phyloP scores from a whole-genome alignment of 495 filamentous ascomycete genomes.

The Daldinia caldariorum region DNA sequence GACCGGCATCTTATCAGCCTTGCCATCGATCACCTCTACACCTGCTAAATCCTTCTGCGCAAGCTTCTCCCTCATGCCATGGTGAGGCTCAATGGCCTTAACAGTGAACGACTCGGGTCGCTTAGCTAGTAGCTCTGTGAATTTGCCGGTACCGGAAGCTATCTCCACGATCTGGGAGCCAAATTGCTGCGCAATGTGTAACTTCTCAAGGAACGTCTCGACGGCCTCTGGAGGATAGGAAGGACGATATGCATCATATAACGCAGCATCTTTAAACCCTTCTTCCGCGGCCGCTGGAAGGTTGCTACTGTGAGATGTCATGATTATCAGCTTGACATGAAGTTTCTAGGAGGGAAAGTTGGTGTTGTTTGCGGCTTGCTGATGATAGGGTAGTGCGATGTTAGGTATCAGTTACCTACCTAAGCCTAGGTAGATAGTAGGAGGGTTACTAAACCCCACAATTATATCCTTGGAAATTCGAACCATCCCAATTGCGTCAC shows the following conservation, averaged over 20 bases:
- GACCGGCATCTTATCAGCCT: constrained; percentile 62
- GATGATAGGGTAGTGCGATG: not conserved
- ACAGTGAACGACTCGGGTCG: constrained; percentile 64
- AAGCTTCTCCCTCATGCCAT: constrained; percentile 66
- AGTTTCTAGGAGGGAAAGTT: constrained; percentile 1
- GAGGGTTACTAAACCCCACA: constrained; percentile 9
- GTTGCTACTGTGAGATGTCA: constrained; percentile 35
- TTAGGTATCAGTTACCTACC: too few relatives aligned
- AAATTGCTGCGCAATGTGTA: constrained; percentile 54
- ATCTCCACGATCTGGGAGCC: constrained; percentile 67
- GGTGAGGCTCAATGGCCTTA: constrained; percentile 70
- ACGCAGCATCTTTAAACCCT: constrained; percentile 66
- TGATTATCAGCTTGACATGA: constrained; percentile 6
- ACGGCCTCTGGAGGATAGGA: constrained; percentile 67
- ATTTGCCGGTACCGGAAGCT: constrained; percentile 73
- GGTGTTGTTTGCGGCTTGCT: not conserved
- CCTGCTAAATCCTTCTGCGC: constrained; percentile 60
- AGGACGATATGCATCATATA: constrained; percentile 70
- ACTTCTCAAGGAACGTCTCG: constrained; percentile 59
- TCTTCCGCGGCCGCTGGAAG: constrained; percentile 47
- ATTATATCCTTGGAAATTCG: not conserved
- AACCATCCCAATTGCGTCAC: constrained; percentile 25
- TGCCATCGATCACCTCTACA: constrained; percentile 63
- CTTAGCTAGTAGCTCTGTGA: constrained; percentile 65
- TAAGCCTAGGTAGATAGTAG: too few relatives aligned